These are phyloP conservation scores for Auricularia sp. DNA, from an alignment of 768 basidiomycete species.

Conservation along the genomic window DNA sequence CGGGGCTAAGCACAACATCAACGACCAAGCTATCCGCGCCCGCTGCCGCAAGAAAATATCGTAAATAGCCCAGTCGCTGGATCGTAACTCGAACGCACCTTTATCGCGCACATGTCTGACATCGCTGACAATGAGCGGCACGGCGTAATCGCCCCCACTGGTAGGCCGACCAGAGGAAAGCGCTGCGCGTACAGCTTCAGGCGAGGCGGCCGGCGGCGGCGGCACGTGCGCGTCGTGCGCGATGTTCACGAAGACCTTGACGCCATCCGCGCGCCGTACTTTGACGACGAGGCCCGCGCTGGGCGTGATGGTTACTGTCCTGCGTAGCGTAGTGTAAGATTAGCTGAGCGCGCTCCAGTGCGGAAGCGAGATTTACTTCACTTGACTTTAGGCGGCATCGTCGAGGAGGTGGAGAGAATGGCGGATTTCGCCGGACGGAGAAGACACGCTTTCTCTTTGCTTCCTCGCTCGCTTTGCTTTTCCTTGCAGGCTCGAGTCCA, in stretches of 20 bases:
- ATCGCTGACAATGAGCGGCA: slow-evolving; percentile 65
- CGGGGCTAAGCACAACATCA: slow-evolving; percentile 56
- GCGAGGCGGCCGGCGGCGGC: slow-evolving; percentile 32
- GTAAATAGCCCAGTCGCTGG: slow-evolving; percentile 1
- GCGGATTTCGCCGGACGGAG: no score
- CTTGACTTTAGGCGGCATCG: no score
- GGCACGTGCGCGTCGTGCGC: slow-evolving; percentile 62
- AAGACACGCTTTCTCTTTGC: no score
- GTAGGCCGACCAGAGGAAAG: slow-evolving; percentile 30
- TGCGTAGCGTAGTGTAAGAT: no score
- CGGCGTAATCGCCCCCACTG: slow-evolving; percentile 40
- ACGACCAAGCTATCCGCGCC: slow-evolving; percentile 62
- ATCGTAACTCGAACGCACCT: slow-evolving; percentile 30
- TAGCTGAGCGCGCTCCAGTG: no score
- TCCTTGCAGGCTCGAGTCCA: no score
- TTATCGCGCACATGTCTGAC: slow-evolving; percentile 56
- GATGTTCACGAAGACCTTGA: slow-evolving; percentile 69
- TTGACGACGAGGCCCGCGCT: not conserved
- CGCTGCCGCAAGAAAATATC: slow-evolving; percentile 28
- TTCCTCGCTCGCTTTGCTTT: no score
- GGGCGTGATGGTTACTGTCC: not conserved
- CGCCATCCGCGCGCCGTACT: not conserved
- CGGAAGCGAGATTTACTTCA: no score
- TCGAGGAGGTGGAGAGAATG: no score
- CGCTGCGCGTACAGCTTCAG: slow-evolving; percentile 43